Evolutionary conservation across 192 early-diverging fungal species (phyloP).

Genomic region (Jimgerdemannia lactiflua): DNA sequence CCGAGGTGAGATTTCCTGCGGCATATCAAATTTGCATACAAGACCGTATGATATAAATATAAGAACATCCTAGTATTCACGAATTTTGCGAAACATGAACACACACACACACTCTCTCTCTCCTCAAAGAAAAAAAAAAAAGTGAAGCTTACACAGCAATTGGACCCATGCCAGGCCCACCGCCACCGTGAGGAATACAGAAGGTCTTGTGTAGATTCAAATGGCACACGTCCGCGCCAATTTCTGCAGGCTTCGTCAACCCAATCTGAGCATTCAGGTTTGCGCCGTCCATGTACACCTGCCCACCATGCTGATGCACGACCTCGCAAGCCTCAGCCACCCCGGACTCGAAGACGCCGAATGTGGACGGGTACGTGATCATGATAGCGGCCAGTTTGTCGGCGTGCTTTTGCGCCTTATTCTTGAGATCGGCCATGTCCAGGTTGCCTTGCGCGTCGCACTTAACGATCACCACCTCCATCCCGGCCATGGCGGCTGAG

Average conservation of each 20-base stretch:
- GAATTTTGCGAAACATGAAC: not conserved
- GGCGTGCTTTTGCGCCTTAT: constrained; percentile 87
- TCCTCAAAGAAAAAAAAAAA: no score
- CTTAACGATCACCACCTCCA: constrained; percentile 90
- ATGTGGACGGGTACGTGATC: constrained; percentile 99
- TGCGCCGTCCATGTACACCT: constrained; percentile 99
- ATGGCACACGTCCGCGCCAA: constrained; percentile 99
- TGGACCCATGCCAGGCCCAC: constrained; percentile 98
- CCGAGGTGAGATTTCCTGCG: constrained; percentile 77
- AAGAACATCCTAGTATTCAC: not conserved
- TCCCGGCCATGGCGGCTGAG: constrained; percentile 95
- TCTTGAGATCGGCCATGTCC: constrained; percentile 85
- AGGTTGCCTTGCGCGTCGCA: constrained; percentile 92
- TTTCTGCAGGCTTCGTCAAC: constrained; percentile 83
- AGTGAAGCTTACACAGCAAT: constrained; percentile 73
- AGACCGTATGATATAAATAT: not conserved
- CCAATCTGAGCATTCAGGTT: constrained; percentile 91
- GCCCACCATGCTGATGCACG: constrained; percentile 92
- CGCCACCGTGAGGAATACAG: constrained; percentile 98
- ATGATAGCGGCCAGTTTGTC: constrained; percentile 90
- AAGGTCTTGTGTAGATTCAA: constrained; percentile 99
- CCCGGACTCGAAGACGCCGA: constrained; percentile 95
- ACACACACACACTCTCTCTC: not conserved
- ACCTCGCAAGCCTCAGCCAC: constrained; percentile 87
- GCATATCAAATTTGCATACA: no score